These are phyloP conservation scores for Apiospora hydei DNA, from an alignment of 2,329 filamentous ascomycete species.

Conservation along the genomic window DNA sequence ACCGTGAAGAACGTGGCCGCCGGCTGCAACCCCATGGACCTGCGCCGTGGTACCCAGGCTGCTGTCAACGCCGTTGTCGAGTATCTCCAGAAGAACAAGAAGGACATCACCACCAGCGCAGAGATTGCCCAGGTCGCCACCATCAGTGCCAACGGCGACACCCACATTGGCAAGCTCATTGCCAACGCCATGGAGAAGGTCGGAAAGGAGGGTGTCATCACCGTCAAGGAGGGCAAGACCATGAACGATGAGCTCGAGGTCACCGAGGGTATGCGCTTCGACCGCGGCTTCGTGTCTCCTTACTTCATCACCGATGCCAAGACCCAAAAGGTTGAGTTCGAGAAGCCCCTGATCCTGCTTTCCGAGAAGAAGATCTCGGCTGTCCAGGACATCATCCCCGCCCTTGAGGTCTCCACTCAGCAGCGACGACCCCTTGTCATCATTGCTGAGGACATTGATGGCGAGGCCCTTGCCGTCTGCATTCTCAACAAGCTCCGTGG, in stretches of 20 bases:
- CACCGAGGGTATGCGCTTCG: constrained; percentile 99
- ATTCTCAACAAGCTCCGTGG: constrained; percentile 99
- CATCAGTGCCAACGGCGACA: constrained; percentile 96
- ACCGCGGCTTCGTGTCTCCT: constrained; percentile 96
- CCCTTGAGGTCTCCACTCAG: constrained; percentile 96
- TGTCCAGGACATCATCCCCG: constrained; percentile 98
- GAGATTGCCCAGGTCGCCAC: constrained; percentile 98
- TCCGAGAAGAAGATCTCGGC: constrained; percentile 99
- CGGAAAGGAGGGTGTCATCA: constrained; percentile 99
- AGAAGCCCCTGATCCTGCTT: constrained; percentile 98
- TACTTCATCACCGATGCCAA: constrained; percentile 99
- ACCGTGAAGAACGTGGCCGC: constrained; percentile 99
- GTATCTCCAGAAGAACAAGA: constrained; percentile 94
- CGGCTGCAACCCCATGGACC: constrained; percentile 99
- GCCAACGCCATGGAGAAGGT: constrained; percentile 99
- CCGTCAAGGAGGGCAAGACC: constrained; percentile 99
- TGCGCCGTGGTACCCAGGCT: constrained; percentile 95
- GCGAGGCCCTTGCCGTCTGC: constrained; percentile 97
- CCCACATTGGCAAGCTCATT: constrained; percentile 93
- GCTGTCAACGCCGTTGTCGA: constrained; percentile 94
- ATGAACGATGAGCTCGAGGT: constrained; percentile 97
- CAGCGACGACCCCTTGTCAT: constrained; percentile 95
- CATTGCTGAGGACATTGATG: constrained; percentile 98
- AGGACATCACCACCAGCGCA: constrained; percentile 95
- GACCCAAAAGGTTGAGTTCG: constrained; percentile 98